Evolutionary conservation across 345 rosid genomes (phyloP), one percentile per base, ranked within the genome.

Genomic region (Aquilaria malaccensis): DNA sequence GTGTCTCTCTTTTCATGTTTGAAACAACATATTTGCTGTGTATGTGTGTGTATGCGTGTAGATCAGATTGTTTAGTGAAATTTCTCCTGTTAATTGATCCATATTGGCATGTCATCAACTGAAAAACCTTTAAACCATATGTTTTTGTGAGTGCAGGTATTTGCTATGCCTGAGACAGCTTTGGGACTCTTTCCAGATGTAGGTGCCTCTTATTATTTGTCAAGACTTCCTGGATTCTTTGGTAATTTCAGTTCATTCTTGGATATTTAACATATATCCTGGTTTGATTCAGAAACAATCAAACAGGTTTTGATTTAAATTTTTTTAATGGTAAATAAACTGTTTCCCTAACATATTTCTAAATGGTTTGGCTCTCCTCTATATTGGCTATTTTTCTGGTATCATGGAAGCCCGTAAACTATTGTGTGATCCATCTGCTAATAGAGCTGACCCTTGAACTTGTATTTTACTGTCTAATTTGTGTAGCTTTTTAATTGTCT

Each of bases 91-190:
- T 55, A 9, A 30, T 11, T 55, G 11, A 59, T 43, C 5, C 14
- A 10, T 6, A 56, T 22, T 13, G 6, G 22, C 31, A 4, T 37
- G 43, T 37, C 7, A 0, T 37, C 5, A 37, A 37, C 43, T 37
- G 43, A 37, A 37, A 22, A 37, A 37, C 7, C 7, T 37, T 2
- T 37, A 37, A 37, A 37, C 7, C 43, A 37, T 37, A 37, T 37
- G 7, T 37, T 37, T 37, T 37, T 37, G 7, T 37, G 43, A 37
- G 11, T 32, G 66, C 70, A 88, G 96, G 72, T 84, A 50, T 86
- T 89, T 77, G 89, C 94, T 47, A 89, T 86, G 94, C 94, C 91
- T 53, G 94, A 89, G 70, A 83, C 91, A 66, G 81, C 83, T 45
- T 66, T 89, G 12, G 90, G 88, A 33, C 91, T 86, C 75, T 89